Conservation (phyloP, 2,329 filamentous ascomycete genomes). For the Ploettnerulaceae sp. region DNA sequence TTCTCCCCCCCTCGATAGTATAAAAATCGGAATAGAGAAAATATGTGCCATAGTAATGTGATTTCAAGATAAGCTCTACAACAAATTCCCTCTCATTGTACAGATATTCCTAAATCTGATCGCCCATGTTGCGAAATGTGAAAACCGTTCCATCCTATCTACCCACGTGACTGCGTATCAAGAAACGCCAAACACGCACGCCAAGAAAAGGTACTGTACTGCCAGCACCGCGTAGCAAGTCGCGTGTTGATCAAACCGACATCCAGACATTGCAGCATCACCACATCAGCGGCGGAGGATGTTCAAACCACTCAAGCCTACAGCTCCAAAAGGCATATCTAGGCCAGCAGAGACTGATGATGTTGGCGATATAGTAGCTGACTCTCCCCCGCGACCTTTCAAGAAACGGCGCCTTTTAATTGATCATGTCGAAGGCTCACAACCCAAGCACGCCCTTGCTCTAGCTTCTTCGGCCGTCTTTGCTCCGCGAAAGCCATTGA, state of each 20-base stretch:
- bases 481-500: constrained; percentile 31
- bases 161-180: too few relatives aligned
- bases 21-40: too few relatives aligned
- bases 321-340: constrained; percentile 23
- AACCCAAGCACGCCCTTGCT: constrained; percentile 13
- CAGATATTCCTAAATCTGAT: too few relatives aligned
- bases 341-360: constrained; percentile 16
- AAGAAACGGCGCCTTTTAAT: constrained; percentile 29
- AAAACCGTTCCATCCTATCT: too few relatives aligned
- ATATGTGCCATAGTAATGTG: too few relatives aligned
- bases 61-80: too few relatives aligned
- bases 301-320: constrained; percentile 35
- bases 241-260: not conserved
- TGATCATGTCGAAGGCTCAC: constrained; percentile 27
- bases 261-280: not conserved
- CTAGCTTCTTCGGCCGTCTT: constrained; percentile 20
- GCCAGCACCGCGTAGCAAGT: not conserved
- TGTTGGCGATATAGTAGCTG: constrained; percentile 6
- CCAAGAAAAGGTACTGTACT: too few relatives aligned
- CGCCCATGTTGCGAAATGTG: too few relatives aligned
- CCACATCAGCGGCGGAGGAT: constrained; percentile 16
- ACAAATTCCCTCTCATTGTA: too few relatives aligned
- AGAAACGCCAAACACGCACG: not conserved
- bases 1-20: too few relatives aligned
- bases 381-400: constrained; percentile 19